Evolutionary conservation across 75 land plant species (phyloP), one percentile per base, ranked within the genome.

Genomic region (Pinus albicaulis): DNA sequence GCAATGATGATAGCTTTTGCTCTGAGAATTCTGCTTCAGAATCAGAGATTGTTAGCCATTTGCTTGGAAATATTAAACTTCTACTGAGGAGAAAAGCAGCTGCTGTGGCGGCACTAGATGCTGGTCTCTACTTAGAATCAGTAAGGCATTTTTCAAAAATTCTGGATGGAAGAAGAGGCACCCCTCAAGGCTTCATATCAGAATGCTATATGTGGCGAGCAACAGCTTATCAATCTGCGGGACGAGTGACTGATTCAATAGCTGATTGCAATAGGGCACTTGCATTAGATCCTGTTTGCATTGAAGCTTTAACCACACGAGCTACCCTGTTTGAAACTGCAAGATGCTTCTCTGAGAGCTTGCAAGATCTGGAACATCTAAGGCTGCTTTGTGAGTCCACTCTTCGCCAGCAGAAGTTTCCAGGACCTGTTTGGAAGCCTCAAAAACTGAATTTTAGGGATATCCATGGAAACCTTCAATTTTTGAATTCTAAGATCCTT

Each of bases 61-160:
- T 90, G 52, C 84, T 93, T 20, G 65, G 75, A 20, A 90, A 88
- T 77, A 87, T 93, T 79, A 93, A 93, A 88, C 82, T 86, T 76
- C 88, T 93, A 55, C 82, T 86, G 72, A 90, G 95, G 56, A 86
- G 95, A 12, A 76, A 83, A 4, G 75, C 87, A 0, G 89, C 93
- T 2, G 95, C 93, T 6, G 36, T 89, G 31, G 93, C 95, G 17
- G 89, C 95, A 44, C 77, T 91, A 22, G 93, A 93, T 25, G 91
- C 89, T 0, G 93, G 91, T n/a, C 84, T 91, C 36, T 79, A 87
- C 72, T 23, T 83, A 20, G 95, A 93, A 73, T 71, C 93, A 31
- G 80, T 85, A 64, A 81, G 95, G 24, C 95, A 89, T 79, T 91
- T 93, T 85, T 74, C 89, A 53, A 93, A 93, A 76, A 86, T 93